Conservation (phyloP, 495 filamentous ascomycete genomes). For the Antarctomyces pellizariae region DNA sequence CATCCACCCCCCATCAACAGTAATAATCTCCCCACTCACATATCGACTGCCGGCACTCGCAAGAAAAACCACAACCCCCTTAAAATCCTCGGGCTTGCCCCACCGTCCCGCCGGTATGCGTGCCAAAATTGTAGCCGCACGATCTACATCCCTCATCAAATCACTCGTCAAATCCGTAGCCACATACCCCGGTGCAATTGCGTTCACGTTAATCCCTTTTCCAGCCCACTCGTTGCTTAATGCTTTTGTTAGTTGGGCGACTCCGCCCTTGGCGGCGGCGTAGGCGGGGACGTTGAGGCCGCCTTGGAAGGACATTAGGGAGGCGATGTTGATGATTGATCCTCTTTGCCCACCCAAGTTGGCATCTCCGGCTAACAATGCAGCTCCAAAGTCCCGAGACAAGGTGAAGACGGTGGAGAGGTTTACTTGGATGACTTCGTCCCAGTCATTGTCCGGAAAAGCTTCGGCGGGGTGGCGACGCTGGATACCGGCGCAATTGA, state of each 20-base stretch:
- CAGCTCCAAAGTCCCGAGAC: slow-evolving; percentile 63
- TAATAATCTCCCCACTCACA: slow-evolving; percentile 57
- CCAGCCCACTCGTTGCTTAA: slow-evolving; percentile 71
- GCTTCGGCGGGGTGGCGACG: slow-evolving; percentile 47
- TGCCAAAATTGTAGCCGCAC: slow-evolving; percentile 50
- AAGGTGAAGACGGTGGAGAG: slow-evolving; percentile 63
- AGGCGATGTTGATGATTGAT: slow-evolving; percentile 69
- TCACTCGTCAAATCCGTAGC: slow-evolving; percentile 85
- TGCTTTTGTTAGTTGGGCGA: slow-evolving; percentile 71
- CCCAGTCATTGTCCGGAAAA: slow-evolving; percentile 70
- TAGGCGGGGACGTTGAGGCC: slow-evolving; percentile 82
- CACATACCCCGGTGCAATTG: slow-evolving; percentile 61
- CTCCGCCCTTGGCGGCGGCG: slow-evolving; percentile 69
- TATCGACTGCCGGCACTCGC: slow-evolving; percentile 55
- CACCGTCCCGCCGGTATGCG: slow-evolving; percentile 73
- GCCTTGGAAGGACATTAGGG: slow-evolving; percentile 72
- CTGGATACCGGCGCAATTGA: slow-evolving; percentile 79
- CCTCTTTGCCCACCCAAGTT: slow-evolving; percentile 34
- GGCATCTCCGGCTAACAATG: slow-evolving; percentile 43
- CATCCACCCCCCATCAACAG: slow-evolving; percentile 92
- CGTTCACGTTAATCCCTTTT: slow-evolving; percentile 59
- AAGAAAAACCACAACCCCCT: slow-evolving; percentile 59
- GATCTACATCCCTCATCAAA: slow-evolving; percentile 42
- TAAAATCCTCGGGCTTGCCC: slow-evolving; percentile 77
- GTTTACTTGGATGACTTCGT: slow-evolving; percentile 68